Evolutionary conservation across 805 yeast genomes (phyloP).

Genomic region (Tetrapisispora pingtungensis): DNA sequence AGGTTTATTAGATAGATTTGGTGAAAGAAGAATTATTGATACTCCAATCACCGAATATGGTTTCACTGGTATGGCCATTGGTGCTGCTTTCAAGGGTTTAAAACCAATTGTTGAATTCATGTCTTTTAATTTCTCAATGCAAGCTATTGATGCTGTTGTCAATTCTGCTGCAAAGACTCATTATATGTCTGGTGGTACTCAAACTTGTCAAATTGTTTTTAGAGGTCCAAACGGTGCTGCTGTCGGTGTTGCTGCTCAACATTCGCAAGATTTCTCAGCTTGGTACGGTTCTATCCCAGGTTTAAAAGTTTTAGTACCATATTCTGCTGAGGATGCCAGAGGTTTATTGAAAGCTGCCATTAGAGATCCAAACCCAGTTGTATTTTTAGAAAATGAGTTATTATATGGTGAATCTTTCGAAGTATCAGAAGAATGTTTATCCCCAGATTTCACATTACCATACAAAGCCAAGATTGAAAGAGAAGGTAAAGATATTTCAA

Average conservation of each 20-base stretch:
- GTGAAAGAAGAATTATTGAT: conserved; percentile 86
- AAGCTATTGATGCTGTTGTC: conserved; percentile 95
- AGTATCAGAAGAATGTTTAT: conserved; percentile 77
- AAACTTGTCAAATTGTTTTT: conserved; percentile 93
- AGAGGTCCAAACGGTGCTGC: conserved; percentile 99
- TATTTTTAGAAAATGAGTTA: conserved; percentile 92
- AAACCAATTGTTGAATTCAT: conserved; percentile 97
- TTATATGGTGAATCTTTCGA: conserved; percentile 87
- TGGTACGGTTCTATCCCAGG: conserved; percentile 99
- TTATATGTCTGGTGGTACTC: conserved; percentile 99
- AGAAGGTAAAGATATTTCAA: conserved; percentile 82
- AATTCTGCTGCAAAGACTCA: conserved; percentile 98
- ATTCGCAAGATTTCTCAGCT: conserved; percentile 93
- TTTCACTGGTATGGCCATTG: conserved; percentile 88
- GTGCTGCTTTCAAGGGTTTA: conserved; percentile 93
- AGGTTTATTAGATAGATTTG: conserved; percentile 90
- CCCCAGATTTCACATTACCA: conserved; percentile 85
- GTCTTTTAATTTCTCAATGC: conserved; percentile 99
- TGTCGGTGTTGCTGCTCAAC: conserved; percentile 99
- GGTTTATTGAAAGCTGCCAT: conserved; percentile 94
- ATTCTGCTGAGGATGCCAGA: conserved; percentile 89
- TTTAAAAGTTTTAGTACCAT: conserved; percentile 91
- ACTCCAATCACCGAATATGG: conserved; percentile 99
- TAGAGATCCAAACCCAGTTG: conserved; percentile 97
- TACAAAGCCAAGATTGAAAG: conserved; percentile 91